Base-by-base conservation (phyloP, 495 filamentous ascomycete genomes). In the Tirmania nivea region DNA sequence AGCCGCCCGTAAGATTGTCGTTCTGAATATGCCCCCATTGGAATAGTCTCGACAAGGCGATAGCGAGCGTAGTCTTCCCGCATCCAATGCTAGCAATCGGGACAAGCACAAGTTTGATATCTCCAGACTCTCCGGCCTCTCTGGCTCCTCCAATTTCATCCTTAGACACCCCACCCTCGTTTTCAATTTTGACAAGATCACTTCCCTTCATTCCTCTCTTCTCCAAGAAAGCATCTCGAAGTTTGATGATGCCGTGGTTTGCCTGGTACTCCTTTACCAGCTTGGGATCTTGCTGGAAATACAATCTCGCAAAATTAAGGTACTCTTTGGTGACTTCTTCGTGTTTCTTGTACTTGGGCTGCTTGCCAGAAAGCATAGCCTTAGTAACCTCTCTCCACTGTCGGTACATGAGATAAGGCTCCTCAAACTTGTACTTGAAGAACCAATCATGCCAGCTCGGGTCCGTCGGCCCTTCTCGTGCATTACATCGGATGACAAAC, bases 391-490 rank as follows among this genome's bases (percentile, higher is more conserved):
- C 90, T 37, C 90, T 83, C 90, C 90, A 97, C 68, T 96, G 92
- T 35, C 90, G 78, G 63, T 94, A 97, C 84, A 97, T 85, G 58
- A 97, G 69, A 65, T 97, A 97, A 0, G 90, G 90, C 69, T 97
- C 92, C 64, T 97, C 90, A 52, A 96, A 97, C 69, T 97, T 97
- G 75, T 86, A 97, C 66, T 97, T 97, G 79, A 96, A 97, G 69
- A 97, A 96, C 89, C 89, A 97, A 65, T 96, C 85, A 16, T 75
- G 70, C 68, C 77, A 90, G 6, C 64, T 56, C 0, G 68, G 58
- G 42, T 64, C 66, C 1, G 61, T 61, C 10, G 69, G 69, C 10
- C 64, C 67, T 19, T 74, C 66, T 52, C 72, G 71, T 56, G 78
- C 75, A 63, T 84, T 80, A 69, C 90, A 96, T 52, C 90, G 81